A percentile compares a stretch with the other conserved stretches of the same genome.
These are phyloP conservation scores for Meyerozyma athensensis DNA, from an alignment of 1,139 yeast genomes.

Conservation along the genomic window DNA sequence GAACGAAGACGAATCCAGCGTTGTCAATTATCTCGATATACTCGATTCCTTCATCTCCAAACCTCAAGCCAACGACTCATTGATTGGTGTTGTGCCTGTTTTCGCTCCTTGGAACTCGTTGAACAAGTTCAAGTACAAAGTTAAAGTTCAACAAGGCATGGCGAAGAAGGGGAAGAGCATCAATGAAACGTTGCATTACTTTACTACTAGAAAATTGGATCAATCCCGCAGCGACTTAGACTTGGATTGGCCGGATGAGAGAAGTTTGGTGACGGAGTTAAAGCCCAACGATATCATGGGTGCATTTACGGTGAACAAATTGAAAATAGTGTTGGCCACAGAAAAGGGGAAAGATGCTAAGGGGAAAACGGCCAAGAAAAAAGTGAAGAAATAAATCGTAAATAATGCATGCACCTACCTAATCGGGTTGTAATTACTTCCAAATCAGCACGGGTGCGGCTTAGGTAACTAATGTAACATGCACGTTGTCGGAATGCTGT, in stretches of 20 bases:
- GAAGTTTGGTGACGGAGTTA: slow-evolving; percentile 50
- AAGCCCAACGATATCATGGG: slow-evolving; percentile 48
- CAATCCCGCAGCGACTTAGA: slow-evolving; percentile 44
- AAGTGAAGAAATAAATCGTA: slow-evolving; percentile 11
- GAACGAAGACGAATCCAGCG: slow-evolving; percentile 31
- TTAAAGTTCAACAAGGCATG: slow-evolving; percentile 81
- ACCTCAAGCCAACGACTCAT: slow-evolving; percentile 39
- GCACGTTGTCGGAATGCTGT: no score
- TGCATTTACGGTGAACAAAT: slow-evolving; percentile 35
- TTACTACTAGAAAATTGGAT: slow-evolving; percentile 56
- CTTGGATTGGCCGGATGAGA: slow-evolving; percentile 69
- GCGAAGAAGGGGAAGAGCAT: slow-evolving; percentile 88
- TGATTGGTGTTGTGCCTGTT: slow-evolving; percentile 68
- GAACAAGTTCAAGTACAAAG: slow-evolving; percentile 71
- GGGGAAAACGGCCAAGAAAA: slow-evolving; percentile 19
- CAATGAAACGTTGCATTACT: slow-evolving; percentile 58
- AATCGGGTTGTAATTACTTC: neutral
- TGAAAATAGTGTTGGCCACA: slow-evolving; percentile 36
- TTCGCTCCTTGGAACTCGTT: slow-evolving; percentile 92
- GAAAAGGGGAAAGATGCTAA: slow-evolving; percentile 15
- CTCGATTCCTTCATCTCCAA: slow-evolving; percentile 38
- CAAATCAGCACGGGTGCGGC: neutral
- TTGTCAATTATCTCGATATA: slow-evolving; percentile 32
- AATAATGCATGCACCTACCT: neutral
- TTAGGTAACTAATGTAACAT: neutral